These are phyloP conservation scores for Botryotinia narcissicola DNA, from an alignment of 2,329 filamentous ascomycete species.

Conservation along the genomic window DNA sequence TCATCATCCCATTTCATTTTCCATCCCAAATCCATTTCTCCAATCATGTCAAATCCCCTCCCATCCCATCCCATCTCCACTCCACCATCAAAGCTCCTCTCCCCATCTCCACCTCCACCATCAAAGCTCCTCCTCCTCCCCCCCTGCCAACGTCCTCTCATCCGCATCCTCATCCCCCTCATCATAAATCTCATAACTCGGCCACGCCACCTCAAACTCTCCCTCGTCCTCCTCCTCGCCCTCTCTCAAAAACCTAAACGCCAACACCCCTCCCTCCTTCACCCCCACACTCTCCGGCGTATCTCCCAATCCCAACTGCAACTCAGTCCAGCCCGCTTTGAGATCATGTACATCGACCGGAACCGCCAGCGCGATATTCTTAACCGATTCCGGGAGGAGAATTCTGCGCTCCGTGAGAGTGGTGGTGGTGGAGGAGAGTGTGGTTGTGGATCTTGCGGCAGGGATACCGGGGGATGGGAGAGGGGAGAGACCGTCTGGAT, in stretches of 20 bases:
- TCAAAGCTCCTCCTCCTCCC: background rate
- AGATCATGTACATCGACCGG: conserved; percentile 48
- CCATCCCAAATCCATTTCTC: conserved; percentile 34
- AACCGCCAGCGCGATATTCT: conserved; percentile 47
- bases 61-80: background rate
- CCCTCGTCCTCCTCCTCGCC: conserved; percentile 33
- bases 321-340: conserved; percentile 48
- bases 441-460: conserved; percentile 29
- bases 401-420: conserved; percentile 30
- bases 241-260: conserved; percentile 40
- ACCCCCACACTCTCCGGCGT: conserved; percentile 41
- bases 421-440: conserved; percentile 30
- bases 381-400: conserved; percentile 37
- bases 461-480: conserved; percentile 19
- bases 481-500: conserved; percentile 49
- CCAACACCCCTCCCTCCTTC: conserved; percentile 42
- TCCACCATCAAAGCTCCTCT: background rate
- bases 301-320: conserved; percentile 40
- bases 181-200: conserved; percentile 19
- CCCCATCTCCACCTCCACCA: background rate
- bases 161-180: background rate
- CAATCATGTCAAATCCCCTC: conserved; percentile 22
- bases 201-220: conserved; percentile 30
- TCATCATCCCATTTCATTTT: conserved; percentile 43
- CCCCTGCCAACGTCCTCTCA: background rate